Conservation (phyloP, 2,329 filamentous ascomycete species). For the Sporothrix dimorphospora region DNA sequence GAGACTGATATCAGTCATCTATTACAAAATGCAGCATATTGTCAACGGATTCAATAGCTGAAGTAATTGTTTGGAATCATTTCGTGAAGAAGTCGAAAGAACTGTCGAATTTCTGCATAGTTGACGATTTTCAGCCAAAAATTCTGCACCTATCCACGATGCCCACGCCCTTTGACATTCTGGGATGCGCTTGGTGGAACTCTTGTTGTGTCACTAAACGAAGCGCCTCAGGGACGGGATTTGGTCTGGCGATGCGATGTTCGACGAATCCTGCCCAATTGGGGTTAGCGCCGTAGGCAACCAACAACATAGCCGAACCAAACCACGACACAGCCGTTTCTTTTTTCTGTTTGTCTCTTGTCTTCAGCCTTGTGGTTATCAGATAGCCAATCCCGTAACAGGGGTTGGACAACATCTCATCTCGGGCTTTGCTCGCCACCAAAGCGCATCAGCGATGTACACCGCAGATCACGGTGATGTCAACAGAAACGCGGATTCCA, state of each 20-base stretch:
- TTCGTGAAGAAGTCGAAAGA: not conserved
- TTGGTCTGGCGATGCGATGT: slow-evolving; percentile 9
- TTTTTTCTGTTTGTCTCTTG: not conserved
- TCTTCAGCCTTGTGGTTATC: not conserved
- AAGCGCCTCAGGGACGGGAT: not conserved
- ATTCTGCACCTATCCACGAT: too few relatives aligned
- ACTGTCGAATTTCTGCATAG: not conserved
- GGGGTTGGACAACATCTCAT: not conserved
- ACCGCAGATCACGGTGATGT: not conserved
- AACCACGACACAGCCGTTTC: not conserved
- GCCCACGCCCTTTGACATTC: not conserved
- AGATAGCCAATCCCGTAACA: not conserved
- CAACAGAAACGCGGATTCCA: not conserved
- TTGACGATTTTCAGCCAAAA: not conserved
- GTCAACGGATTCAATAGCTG: not conserved
- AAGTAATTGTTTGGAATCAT: slow-evolving; percentile 5
- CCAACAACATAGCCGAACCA: not conserved
- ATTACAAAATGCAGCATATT: too few relatives aligned
- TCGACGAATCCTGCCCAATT: not conserved
- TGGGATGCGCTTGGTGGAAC: not conserved
- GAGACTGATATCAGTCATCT: too few relatives aligned
- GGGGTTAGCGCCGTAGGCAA: not conserved
- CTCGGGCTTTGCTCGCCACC: not conserved
- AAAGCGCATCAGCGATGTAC: not conserved
- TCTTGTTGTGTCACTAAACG: not conserved